Evolutionary conservation across 1,284 basidiomycete genomes (phyloP).

Genomic region (Cryptococcus hybrid): DNA sequence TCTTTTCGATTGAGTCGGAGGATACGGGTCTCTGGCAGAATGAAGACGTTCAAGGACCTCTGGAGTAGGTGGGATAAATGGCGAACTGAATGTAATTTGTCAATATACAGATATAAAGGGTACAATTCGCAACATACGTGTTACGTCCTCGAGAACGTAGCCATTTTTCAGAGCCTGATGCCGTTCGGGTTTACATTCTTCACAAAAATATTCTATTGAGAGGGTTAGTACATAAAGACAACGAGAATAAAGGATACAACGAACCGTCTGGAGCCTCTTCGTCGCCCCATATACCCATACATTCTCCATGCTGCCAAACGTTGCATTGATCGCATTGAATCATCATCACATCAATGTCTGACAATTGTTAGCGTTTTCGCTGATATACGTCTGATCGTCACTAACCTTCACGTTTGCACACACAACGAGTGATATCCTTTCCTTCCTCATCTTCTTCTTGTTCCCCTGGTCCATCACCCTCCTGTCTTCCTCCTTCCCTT

Average conservation of each 20-base stretch:
- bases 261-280: constrained; percentile 74
- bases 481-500: constrained; percentile 20
- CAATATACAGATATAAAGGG: constrained; percentile 5
- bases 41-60: constrained; percentile 37
- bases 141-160: constrained; percentile 39
- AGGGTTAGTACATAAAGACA: not conserved
- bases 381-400: constrained; percentile 14
- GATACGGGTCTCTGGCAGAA: constrained; percentile 29
- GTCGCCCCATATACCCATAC: constrained; percentile 89
- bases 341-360: constrained; percentile 81
- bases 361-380: constrained; percentile 8
- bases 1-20: constrained; percentile 49
- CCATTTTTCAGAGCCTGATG: constrained; percentile 76
- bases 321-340: constrained; percentile 96
- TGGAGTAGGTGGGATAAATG: constrained; percentile 41
- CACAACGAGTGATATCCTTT: constrained; percentile 85
- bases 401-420: constrained; percentile 86
- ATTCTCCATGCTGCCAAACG: constrained; percentile 97
- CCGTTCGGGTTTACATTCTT: constrained; percentile 84
- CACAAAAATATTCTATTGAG: constrained; percentile 71
- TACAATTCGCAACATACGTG: constrained; percentile 21
- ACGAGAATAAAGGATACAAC: constrained; percentile 35
- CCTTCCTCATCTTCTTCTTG: constrained; percentile 59
- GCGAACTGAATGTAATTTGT: constrained; percentile 12
- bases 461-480: constrained; percentile 44